Evolutionary conservation across 1,284 basidiomycete species (phyloP).

Genomic region (Ganoderma lucidum): DNA sequence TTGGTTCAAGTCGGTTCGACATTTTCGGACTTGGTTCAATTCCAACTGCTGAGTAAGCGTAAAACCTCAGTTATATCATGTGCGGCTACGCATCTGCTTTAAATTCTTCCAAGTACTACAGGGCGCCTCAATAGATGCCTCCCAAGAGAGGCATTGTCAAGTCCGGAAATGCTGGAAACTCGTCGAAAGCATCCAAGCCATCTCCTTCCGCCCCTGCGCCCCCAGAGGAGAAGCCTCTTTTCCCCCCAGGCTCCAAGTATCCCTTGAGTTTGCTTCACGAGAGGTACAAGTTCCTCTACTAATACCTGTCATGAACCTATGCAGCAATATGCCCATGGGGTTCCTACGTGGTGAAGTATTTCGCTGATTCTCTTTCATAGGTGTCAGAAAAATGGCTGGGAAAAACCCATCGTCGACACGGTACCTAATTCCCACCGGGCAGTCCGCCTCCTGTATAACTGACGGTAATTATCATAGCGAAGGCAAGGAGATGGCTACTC

Average conservation of each 20-base stretch:
- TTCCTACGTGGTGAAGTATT: neutral
- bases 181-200: conserved; percentile 61
- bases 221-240: conserved; percentile 62
- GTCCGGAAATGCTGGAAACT: conserved; percentile 88
- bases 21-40: neutral
- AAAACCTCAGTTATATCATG: neutral
- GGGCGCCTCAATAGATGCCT: conserved; percentile 57
- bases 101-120: conserved; percentile 5
- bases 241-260: conserved; percentile 84
- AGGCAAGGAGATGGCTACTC: conserved; percentile 60
- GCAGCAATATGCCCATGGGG: neutral
- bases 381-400: conserved; percentile 89
- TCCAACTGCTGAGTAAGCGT: conserved; percentile 23
- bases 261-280: conserved; percentile 82
- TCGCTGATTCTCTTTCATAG: conserved; percentile 45
- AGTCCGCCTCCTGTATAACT: conserved; percentile 4
- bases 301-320: neutral
- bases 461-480: conserved; percentile 46
- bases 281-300: conserved; percentile 51
- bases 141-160: conserved; percentile 82
- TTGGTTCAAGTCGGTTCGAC: conserved; percentile 14
- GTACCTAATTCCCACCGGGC: conserved; percentile 49
- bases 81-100: conserved; percentile 16
- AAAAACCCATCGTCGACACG: conserved; percentile 77
- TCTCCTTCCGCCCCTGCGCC: conserved; percentile 31